Conservation (phyloP, 2,329 filamentous ascomycete species). For the Neofusicoccum parvum region DNA sequence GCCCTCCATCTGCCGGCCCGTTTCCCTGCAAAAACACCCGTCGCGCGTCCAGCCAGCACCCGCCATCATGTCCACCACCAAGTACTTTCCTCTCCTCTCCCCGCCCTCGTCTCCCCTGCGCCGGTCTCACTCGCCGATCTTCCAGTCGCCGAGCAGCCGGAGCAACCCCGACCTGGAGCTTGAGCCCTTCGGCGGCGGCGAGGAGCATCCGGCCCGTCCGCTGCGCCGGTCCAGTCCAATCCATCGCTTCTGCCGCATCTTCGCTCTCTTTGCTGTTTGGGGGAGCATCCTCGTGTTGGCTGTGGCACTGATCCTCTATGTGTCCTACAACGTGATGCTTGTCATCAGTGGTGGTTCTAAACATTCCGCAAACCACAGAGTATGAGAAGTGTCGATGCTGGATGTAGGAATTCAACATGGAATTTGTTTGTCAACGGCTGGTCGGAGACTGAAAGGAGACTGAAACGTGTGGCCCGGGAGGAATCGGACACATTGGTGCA, state of each 20-base stretch:
- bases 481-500: too few species aligned
- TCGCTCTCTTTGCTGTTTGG: slow-evolving; percentile 6
- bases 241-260: slow-evolving; percentile 11
- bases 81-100: slow-evolving; percentile 5
- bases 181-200: slow-evolving; percentile 13
- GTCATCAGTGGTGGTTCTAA: neutral
- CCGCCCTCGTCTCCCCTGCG: neutral
- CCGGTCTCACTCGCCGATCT: neutral
- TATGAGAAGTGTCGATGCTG: neutral
- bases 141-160: neutral
- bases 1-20: neutral
- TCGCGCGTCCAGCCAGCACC: too few species aligned
- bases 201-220: neutral
- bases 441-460: too few species aligned
- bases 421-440: too few species aligned
- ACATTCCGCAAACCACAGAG: neutral
- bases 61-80: neutral
- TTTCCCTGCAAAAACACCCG: neutral
- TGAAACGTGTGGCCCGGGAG: too few species aligned
- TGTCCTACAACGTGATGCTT: neutral
- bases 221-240: neutral
- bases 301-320: slow-evolving; percentile 1
- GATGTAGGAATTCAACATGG: neutral
- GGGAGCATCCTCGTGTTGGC: slow-evolving; percentile 7
- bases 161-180: neutral